Base-by-base conservation (phyloP, 2,329 filamentous ascomycete genomes). In the Fusarium verrucosum region DNA sequence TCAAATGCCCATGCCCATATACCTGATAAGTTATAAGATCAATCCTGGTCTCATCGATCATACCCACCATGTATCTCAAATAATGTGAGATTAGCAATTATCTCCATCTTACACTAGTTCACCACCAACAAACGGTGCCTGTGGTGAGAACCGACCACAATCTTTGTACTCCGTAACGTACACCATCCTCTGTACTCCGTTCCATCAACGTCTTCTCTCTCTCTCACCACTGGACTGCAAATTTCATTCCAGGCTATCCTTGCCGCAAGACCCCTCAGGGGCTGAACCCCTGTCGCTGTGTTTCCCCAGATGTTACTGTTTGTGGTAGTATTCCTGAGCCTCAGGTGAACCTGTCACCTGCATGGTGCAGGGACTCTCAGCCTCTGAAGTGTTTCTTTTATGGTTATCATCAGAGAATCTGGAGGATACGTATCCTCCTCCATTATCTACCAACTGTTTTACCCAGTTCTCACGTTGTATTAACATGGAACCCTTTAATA, bases 341-440 rank as follows among this genome's bases (percentile, higher is more conserved):
- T 70, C 68, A 70, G 68, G 68, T 69, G 68, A 70, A 68, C 68
- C 68, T 70, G 65, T 56, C 62, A 66, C 68, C 42, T 47, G 44
- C 52, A 50, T 50, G 36, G n/a, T 50, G 46, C 32, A 51, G 42
- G 33, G 44, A 17, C 19, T 28, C 19, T 35, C 17, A 32, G 32
- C 30, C 32, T 36, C 37, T 61, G 43, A 23, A 36, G 23, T 25
- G 17, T 8, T 19, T 46, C 23, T 11, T 5, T 16, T 35, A 35
- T 23, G 28, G 16, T 44, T 16, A 26, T 23, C 13, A 33, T 25
- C 22, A 43, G 23, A 55, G 44, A 14, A 17, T 16, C n/a, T 42
- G 16, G 30, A 32, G 10, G n/a, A 42, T 20, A 50, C 20, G 5
- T 17, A 5, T 22, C 14, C 22, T 23, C 16, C 13, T 32, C n/a